Percentiles rank a stretch among this genome's conserved stretches.
Conservation (phyloP, 2,329 filamentous ascomycete genomes). For the Monilinia polystroma region DNA sequence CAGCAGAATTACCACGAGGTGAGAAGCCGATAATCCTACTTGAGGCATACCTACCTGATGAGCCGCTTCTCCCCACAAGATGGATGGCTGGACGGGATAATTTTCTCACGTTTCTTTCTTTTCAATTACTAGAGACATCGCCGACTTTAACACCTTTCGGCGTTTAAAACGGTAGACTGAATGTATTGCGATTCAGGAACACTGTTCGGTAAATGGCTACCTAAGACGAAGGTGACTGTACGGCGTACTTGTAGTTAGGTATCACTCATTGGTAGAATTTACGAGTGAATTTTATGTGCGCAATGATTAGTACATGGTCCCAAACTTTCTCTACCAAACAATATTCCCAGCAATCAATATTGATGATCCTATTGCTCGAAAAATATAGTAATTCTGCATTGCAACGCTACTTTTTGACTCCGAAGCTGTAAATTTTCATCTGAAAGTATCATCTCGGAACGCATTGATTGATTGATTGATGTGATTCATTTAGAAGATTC, state of each 20-base stretch:
- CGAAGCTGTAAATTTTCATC: not conserved
- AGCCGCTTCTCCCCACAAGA: slow-evolving; percentile 13
- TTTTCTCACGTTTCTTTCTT: not conserved
- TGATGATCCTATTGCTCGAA: slow-evolving; percentile 2
- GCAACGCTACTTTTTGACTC: slow-evolving; percentile 6
- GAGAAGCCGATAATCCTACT: slow-evolving; percentile 7
- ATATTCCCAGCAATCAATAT: slow-evolving; percentile 4
- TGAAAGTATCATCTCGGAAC: slow-evolving; percentile 9
- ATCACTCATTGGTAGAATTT: slow-evolving; percentile 17
- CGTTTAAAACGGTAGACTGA: slow-evolving; percentile 17
- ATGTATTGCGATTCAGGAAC: slow-evolving; percentile 1
- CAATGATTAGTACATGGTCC: not conserved
- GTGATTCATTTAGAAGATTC: not conserved
- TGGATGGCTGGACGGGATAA: not conserved
- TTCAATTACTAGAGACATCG: slow-evolving; percentile 2
- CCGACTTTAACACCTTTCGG: slow-evolving; percentile 15
- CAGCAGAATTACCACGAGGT: slow-evolving; percentile 17
- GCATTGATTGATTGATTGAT: slow-evolving; percentile 1
- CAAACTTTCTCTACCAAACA: not conserved
- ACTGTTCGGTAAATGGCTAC: not conserved
- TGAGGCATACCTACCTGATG: slow-evolving; percentile 12
- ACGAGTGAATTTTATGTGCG: slow-evolving; percentile 4
- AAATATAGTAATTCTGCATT: slow-evolving; percentile 11
- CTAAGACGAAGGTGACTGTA: not conserved
- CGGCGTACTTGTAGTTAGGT: slow-evolving; percentile 8